Percentiles rank a stretch among this genome's conserved stretches.
Evolutionary conservation across 805 yeast genomes (phyloP).

Genomic region (Wickerhamomyces sydowiorum): DNA sequence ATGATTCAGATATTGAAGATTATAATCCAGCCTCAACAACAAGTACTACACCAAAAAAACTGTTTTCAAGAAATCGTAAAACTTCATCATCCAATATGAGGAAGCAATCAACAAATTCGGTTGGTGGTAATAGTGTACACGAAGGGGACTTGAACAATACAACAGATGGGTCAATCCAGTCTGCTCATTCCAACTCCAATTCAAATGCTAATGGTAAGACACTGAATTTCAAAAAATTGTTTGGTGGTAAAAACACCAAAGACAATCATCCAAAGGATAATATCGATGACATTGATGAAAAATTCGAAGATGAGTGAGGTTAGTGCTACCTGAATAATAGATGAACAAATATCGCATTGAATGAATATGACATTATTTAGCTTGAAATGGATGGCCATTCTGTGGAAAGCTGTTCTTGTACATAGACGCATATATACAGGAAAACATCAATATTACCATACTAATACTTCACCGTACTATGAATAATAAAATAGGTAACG

Average conservation of each 20-base stretch:
- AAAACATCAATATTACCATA: too few relatives aligned
- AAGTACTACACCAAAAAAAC: conserved; percentile 9
- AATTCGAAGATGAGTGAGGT: conserved; percentile 10
- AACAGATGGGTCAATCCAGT: background rate
- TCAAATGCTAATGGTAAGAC: conserved; percentile 5
- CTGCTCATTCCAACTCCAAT: conserved; percentile 7
- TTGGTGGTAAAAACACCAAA: conserved; percentile 12
- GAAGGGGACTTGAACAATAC: background rate
- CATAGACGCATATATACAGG: too few relatives aligned
- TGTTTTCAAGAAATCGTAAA: conserved; percentile 16
- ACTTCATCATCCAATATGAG: conserved; percentile 9
- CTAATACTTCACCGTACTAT: too few relatives aligned
- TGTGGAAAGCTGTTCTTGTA: too few relatives aligned
- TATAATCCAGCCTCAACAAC: conserved; percentile 4
- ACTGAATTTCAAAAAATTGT: conserved; percentile 2
- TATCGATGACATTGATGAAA: conserved; percentile 15
- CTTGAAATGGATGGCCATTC: too few relatives aligned
- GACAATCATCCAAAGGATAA: conserved; percentile 5
- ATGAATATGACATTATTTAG: too few relatives aligned
- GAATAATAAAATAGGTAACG: too few relatives aligned
- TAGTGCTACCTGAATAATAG: too few relatives aligned
- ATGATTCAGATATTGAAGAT: conserved; percentile 16
- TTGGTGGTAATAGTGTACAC: background rate
- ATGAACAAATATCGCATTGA: too few relatives aligned
- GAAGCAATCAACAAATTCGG: conserved; percentile 9